Evolutionary conservation across 2,329 filamentous ascomycete genomes (phyloP).

Genomic region (Penicillium frequentans): DNA sequence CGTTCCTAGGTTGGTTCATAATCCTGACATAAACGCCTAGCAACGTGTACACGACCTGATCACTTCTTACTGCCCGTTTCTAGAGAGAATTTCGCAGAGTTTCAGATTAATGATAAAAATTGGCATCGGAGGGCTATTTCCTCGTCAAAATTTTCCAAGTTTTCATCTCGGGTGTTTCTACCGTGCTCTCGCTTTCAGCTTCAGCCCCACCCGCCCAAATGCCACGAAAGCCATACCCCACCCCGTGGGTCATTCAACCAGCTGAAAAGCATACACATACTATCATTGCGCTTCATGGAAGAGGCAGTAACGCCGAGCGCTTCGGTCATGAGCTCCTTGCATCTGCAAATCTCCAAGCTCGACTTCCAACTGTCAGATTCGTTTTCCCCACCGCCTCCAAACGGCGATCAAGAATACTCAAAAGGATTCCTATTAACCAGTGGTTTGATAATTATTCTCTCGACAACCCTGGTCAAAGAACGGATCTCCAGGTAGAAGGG

Average conservation of each 20-base stretch:
- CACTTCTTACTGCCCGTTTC: no score
- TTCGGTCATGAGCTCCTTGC: conserved; percentile 38
- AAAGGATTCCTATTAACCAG: conserved; percentile 47
- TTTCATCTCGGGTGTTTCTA: no score
- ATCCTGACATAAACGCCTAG: no score
- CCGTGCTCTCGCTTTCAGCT: no score
- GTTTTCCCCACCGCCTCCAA: conserved; percentile 53
- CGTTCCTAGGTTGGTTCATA: no score
- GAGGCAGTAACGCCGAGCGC: conserved; percentile 34
- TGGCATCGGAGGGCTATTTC: no score
- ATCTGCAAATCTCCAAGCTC: conserved; percentile 14
- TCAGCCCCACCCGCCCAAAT: no score
- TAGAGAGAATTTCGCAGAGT: no score
- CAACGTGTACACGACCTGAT: no score
- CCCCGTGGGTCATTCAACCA: neutral
- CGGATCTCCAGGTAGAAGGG: no score
- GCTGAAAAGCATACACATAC: conserved; percentile 10
- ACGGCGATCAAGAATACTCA: conserved; percentile 46
- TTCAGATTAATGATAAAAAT: no score
- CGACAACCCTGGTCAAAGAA: conserved; percentile 19
- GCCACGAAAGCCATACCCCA: neutral
- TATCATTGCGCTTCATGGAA: conserved; percentile 12
- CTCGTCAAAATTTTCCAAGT: no score
- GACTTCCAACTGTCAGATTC: conserved; percentile 41
- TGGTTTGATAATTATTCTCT: conserved; percentile 54